Base-by-base conservation (phyloP, 208 protist genomes). In the Porcisia deanei region DNA sequence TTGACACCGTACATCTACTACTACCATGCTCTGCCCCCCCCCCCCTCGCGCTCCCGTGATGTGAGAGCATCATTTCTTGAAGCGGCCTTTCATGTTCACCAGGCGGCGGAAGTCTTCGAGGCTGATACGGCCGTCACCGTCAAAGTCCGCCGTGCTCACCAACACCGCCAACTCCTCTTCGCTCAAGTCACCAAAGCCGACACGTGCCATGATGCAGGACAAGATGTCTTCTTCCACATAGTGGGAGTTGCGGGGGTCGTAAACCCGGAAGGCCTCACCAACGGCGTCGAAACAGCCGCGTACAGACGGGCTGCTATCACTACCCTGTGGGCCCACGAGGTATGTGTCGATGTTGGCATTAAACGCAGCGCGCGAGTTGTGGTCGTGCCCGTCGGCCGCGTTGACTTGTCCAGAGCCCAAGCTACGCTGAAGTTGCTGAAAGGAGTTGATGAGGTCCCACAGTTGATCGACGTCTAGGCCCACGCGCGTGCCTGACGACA, bases 61-160 rank as follows among this genome's bases (percentile, higher is more conserved):
- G 41, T 7, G 8, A 30, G 22, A 22, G 20, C 22, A 71, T 34
- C 71, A 71, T 34, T 80, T 80, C 63, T 81, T 86, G 47, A 89
- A 85, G 55, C 86, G 80, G 9, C 78, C 89, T 73, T 90, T 90
- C 75, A 96, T 95, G 61, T 83, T 87, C 20, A 98, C 84, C 45
- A 98, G 86, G 12, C 85, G 88, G 2, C 90, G 71, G 68, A 98
- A 98, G 80, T 98, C 96, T 30, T 97, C 88, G 0, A 98, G 75
- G 43, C 84, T 94, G 58, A 98, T 97, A 55, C 91, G 93, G 8
- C 96, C 96, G 85, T 98, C 96, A 20, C 87, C 85, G 76, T 98
- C 96, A 54, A 97, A 94, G 76, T 98, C 97, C 4, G 97, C 96
- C n/a, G 95, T 96, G 34, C 89, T 81, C 30, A 98, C 88, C 55